These are phyloP conservation scores for Aspergillus baeticus DNA, from an alignment of 495 filamentous ascomycete genomes.

Conservation along the genomic window DNA sequence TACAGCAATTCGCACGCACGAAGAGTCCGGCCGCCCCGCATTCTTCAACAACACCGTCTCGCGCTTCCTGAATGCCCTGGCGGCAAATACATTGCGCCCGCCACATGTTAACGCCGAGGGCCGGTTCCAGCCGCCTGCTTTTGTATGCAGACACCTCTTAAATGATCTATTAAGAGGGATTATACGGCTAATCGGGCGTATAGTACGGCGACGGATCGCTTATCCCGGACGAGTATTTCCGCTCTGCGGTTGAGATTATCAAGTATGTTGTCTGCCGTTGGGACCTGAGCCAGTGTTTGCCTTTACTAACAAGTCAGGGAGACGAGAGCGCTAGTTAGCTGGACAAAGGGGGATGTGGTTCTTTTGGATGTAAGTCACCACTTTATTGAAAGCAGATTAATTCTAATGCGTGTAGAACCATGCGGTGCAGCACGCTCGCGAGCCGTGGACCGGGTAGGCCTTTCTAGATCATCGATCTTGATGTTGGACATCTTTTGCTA, in stretches of 20 bases:
- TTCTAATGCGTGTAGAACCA: background rate
- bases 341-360: background rate
- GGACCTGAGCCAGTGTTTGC: too few relatives aligned
- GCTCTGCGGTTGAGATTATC: slow-evolving; percentile 3
- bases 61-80: background rate
- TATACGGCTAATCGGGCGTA: background rate
- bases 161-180: too few relatives aligned
- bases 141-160: background rate
- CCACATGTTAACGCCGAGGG: slow-evolving; percentile 1
- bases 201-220: slow-evolving; percentile 3
- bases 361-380: slow-evolving; percentile 3
- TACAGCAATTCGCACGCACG: background rate
- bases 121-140: background rate
- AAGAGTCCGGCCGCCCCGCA: background rate
- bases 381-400: background rate
- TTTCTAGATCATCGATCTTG: background rate
- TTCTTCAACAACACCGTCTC: slow-evolving; percentile 8
- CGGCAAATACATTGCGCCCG: background rate
- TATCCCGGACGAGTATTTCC: background rate
- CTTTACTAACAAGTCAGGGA: too few relatives aligned
- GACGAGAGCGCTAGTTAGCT: background rate
- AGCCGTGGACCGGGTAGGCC: slow-evolving; percentile 6
- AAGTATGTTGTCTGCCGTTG: background rate
- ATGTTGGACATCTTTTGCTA: background rate
- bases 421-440: slow-evolving; percentile 6